Evolutionary conservation across 148 eudicot species (phyloP), one percentile per base, ranked within the genome.

Genomic region (Rhododendron vialii): DNA sequence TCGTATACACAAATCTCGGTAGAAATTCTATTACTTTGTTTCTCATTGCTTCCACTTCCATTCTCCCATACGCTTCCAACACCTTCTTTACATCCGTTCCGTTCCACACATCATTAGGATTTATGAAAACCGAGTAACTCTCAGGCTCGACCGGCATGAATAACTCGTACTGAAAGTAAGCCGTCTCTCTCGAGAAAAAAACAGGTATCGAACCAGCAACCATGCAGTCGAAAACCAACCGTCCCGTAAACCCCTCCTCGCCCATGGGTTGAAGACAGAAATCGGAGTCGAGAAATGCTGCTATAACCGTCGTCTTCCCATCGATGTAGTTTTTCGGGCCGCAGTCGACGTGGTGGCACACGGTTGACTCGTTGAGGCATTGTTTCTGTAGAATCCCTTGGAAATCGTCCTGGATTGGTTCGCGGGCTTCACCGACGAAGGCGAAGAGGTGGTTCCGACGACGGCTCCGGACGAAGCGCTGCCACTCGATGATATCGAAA

Each of bases 121-220:
- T 3, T 9, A 67, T n/a, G 26, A 67, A 67, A 67, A 67, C 14
- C 4, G 99, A 96, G 90, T 96, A 96, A 80, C 98, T 96, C 83
- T 50, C 89, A 67, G 98, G 92, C 79, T 94, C 94, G 12, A 89
- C 84, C 53, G 98, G 98, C 63, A 96, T 82, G 84, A 95, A 95
- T 96, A 94, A 94, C 86, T 92, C 91, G 63, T 96, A 96, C 88
- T 95, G 98, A 41, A 59, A 85, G 55, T 96, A 95, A 15, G 98
- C 98, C 8, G 98, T 92, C 51, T 95, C 86, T 6, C 89, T 89
- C 96, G 96, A 96, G 89, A 96, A 96, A n/a, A 65, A 65, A 9
- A 65, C 73, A 1, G 73, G 73, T 26, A 65, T 65, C 24, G 93
- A 90, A 48, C 94, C 95, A 22, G 95, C 93, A 79, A 92, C 30